Base-by-base conservation (phyloP, 1,284 basidiomycete species). In the Ganoderma resinaceum region DNA sequence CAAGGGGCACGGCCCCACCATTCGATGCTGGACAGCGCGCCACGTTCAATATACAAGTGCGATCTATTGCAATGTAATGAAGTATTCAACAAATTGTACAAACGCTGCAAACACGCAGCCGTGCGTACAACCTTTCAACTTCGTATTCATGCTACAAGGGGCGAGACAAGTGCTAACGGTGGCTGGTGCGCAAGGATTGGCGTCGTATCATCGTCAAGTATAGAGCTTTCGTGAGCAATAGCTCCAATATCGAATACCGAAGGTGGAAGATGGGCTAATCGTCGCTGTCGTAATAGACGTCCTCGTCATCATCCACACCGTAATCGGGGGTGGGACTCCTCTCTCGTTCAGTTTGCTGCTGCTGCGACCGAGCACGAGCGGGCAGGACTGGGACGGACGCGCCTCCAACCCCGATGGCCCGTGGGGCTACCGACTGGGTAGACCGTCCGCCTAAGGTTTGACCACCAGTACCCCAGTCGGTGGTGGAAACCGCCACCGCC, bases 271-370 rank as follows among this genome's bases (percentile, higher is more conserved):
- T 9, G 11, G 20, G 16, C 37, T 60, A 60, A 38, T 60, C 90
- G 76, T 94, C 93, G 74, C 91, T 92, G 75, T 94, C 91, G 75
- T 93, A 89, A 77, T 89, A 88, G 65, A 93, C 91, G 58, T 91
- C 90, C 69, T 83, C 81, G 37, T 93, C 92, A 52, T 91, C 89
- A 69, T 92, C 91, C 20, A 94, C 89, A 42, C 91, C 91, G 83
- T 87, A 93, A 72, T 93, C 92, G 31, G 91, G 91, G 8, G 90
- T 86, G 16, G 90, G 91, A 76, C 90, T 92, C 64, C 89, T 83
- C 73, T 79, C 71, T 65, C 78, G 77, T 70, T 80, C 76, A 67
- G 80, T 81, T 46, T 78, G 76, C 66, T 82, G 82, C 52, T 77
- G 69, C 23, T 38, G 62, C 16, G 35, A 18, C 26, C 78, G 76